Evolutionary conservation across 2,329 filamentous ascomycete genomes (phyloP), one percentile per base, ranked within the genome.

Genomic region (Penicillium thymicola): DNA sequence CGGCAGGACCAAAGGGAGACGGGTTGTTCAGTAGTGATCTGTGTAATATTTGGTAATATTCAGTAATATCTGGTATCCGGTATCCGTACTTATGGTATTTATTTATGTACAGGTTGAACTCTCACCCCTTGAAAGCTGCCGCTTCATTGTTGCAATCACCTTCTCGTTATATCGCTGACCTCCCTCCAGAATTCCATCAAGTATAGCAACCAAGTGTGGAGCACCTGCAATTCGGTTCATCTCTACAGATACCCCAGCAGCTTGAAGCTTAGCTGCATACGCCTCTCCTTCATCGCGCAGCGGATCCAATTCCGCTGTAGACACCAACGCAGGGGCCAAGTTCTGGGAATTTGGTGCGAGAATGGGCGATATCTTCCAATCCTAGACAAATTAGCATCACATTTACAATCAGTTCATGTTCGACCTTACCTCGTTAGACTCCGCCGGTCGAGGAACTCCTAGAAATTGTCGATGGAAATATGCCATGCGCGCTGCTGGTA

Each of bases 351-450:
- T 67, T 3, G 70, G 65, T 4, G 74, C 69, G 16, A 71, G 59
- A n/a, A 77, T 75, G 4, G 74, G 75, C 5, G 74, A 76, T 42
- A 76, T 75, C 51, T 72, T 75, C 74, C 74, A 76, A 56, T 76
- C 71, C 72, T 75, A 45, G 4, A 9, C 16, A 10, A 50, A 45
- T 67, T 34, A 65, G 60, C 41, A 32, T 23, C 18, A 21, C 42
- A 32, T 38, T 49, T 42, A 21, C 27, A 28, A 50, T 36, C 8
- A 27, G 36, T 13, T 5, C 46, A 40, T 21, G 14, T 13, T 6
- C 37, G 34, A 42, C 62, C 70, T 64, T 54, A 76, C 74, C 55
- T 75, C 68, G 16, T 67, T 63, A 21, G 70, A 73, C 42, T 59
- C 62, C 27, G 64, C 60, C 28, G 72, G 75, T 55, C 74, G 67